Evolutionary conservation across 257 asterid genomes (phyloP), one percentile per base, ranked within the genome.

Genomic region (Forsythia viridissima): DNA sequence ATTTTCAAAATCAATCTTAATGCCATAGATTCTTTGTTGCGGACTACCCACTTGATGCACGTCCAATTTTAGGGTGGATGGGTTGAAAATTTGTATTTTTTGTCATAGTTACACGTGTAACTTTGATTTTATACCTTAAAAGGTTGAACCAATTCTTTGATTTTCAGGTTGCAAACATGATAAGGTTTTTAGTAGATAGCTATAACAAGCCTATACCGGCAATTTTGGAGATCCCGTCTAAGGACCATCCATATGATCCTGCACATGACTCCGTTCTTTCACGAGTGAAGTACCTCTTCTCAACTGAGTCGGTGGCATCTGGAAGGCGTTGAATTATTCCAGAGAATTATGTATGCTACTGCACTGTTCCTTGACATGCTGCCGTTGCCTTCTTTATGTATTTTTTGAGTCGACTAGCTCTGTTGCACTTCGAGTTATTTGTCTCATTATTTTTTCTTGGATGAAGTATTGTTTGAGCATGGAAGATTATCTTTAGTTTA

Each of bases 161-260:
- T 70, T 77, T 77, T 70, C 88, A 92, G 97, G 94, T 94, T 63
- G 98, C 97, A 77, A 92, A 92, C 73, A 92, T 91, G 97, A 82
- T 92, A 74, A 84, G 98, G 80, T 91, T 94, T 84, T 73, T 91
- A 65, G 97, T 94, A 30, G 98, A 94, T 86, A 87, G 97, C 89
- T 94, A 94, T 75, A 92, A 94, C 86, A 92, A 90, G 76, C 97
- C 96, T 39, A 80, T 94, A 78, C 97, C 98, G 18, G 98, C 97
- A 74, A 94, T 92, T 81, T 68, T 94, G 83, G 97, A 94, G 91
- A 94, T 94, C 75, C 98, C 97, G 24, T 94, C 98, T 73, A 94
- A 94, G 94, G 97, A 92, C 85, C 97, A 92, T 61, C 98, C 97
- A 0, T 92, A 92, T 42, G 97, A 94, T 87, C 97, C 98, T 59